Base-by-base conservation (phyloP, 1,139 yeast genomes). In the Saccharomyces hybrid region DNA sequence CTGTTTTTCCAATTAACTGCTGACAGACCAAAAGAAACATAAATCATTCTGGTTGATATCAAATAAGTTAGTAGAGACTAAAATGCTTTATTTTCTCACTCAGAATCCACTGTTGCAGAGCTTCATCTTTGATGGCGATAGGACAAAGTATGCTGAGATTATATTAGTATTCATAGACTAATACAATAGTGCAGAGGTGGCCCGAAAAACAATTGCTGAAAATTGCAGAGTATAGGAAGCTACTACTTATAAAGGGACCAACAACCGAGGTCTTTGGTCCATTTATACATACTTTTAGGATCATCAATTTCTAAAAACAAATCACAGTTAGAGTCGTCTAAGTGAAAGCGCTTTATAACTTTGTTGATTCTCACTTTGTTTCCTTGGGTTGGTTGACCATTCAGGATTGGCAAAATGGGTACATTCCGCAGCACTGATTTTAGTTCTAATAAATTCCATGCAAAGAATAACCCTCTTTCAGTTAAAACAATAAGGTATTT, bases 381-480 rank as follows among this genome's bases (percentile, higher is more conserved):
- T 2, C 66, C 63, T 16, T 64, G 64, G 14, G 60, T 55, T 1
- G 67, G 65, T 14, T 60, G 62, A 53, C 58, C 61, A 46, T 59
- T 57, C 5, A 70, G 55, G 1, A 70, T 55, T 2, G 71, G 71
- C 16, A 62, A 52, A 1, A 67, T 60, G 2, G 72, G 61, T 5
- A 70, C 57, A 46, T 65, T 60, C 34, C 62, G 64, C 31, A 59
- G 54, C 6, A 67, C 44, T n/a, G 57, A 52, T 50, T 56, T 61
- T 42, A 57, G 46, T 8, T 51, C 56, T 3, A 47, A 44, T 25
- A 68, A 44, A 53, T 67, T 56, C 70, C 71, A 68, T n/a, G 62
- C 64, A 50, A 60, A 68, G 41, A 70, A 58, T 16, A 68, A 52
- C 1, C 71, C 72, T 32, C 69, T 58, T 41, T 68, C 71, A 3